These are phyloP conservation scores for Aspergillus quadrilineatus DNA, from an alignment of 2,329 filamentous ascomycete genomes.

Conservation along the genomic window DNA sequence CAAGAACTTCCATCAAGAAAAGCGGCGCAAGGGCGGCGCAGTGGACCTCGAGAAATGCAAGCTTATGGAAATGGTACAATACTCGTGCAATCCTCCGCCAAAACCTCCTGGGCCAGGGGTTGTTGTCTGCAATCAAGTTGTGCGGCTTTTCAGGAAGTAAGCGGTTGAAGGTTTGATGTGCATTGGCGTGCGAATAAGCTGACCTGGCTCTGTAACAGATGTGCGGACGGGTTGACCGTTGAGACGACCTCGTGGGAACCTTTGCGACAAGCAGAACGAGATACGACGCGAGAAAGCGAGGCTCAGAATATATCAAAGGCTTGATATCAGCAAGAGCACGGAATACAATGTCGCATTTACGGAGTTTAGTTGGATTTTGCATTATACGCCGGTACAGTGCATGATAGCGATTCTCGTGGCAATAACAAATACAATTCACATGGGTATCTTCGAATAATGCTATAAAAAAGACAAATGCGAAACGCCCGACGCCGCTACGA, in stretches of 20 bases:
- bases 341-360: slow-evolving; percentile 13
- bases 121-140: slow-evolving; percentile 56
- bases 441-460: slow-evolving; percentile 36
- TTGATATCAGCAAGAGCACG: slow-evolving; percentile 10
- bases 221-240: slow-evolving; percentile 56
- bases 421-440: slow-evolving; percentile 21
- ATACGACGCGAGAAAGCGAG: slow-evolving; percentile 29
- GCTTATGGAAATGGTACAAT: slow-evolving; percentile 62
- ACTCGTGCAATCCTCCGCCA: slow-evolving; percentile 57
- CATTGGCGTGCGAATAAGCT: neutral
- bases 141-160: slow-evolving; percentile 60
- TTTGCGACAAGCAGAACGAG: slow-evolving; percentile 34
- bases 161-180: slow-evolving; percentile 21
- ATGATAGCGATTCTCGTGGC: slow-evolving; percentile 10
- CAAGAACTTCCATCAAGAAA: slow-evolving; percentile 48
- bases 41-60: slow-evolving; percentile 56
- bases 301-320: slow-evolving; percentile 23
- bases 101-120: slow-evolving; percentile 44
- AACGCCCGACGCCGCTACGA: slow-evolving; percentile 20
- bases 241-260: slow-evolving; percentile 64
- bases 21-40: slow-evolving; percentile 52
- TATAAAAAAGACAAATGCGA: slow-evolving; percentile 17
- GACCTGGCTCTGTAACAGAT: slow-evolving; percentile 26
- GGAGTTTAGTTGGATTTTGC: slow-evolving; percentile 16
- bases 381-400: slow-evolving; percentile 11